A percentile compares a stretch with the other conserved stretches of the same genome.
Evolutionary conservation across 2,329 filamentous ascomycete species (phyloP).

Genomic region (Huntiella decipiens): DNA sequence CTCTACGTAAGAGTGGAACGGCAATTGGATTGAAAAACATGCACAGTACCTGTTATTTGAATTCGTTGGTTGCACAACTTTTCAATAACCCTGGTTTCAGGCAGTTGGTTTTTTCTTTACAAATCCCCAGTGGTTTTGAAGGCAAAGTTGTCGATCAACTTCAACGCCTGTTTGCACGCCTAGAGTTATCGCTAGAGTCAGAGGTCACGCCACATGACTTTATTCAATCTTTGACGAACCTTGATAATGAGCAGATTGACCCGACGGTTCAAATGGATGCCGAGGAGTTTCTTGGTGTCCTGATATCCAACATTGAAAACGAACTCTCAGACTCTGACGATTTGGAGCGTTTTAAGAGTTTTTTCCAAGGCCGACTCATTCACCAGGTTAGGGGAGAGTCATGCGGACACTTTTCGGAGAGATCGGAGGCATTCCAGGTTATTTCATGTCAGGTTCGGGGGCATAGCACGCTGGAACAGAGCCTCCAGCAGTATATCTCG

Average conservation of each 20-base stretch:
- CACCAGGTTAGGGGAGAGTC: slow-evolving; percentile 93
- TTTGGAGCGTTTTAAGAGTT: slow-evolving; percentile 56
- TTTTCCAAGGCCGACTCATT: slow-evolving; percentile 81
- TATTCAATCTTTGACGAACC: slow-evolving; percentile 59
- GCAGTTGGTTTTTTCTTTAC: slow-evolving; percentile 55
- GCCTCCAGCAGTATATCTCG: slow-evolving; percentile 83
- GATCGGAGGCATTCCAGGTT: slow-evolving; percentile 76
- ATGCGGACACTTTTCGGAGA: slow-evolving; percentile 82
- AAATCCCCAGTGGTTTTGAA: slow-evolving; percentile 33
- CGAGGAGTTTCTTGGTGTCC: slow-evolving; percentile 87
- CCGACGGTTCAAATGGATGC: slow-evolving; percentile 91
- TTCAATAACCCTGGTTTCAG: slow-evolving; percentile 91
- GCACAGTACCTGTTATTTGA: slow-evolving; percentile 93
- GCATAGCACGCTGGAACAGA: slow-evolving; percentile 66
- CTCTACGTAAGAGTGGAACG: too few species aligned
- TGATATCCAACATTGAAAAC: slow-evolving; percentile 80
- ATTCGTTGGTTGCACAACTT: slow-evolving; percentile 81
- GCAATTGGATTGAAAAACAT: slow-evolving; percentile 65
- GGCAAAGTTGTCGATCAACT: slow-evolving; percentile 59
- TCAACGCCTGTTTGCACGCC: slow-evolving; percentile 60
- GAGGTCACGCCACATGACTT: slow-evolving; percentile 55
- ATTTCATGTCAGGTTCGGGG: slow-evolving; percentile 95
- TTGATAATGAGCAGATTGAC: slow-evolving; percentile 68
- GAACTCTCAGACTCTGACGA: slow-evolving; percentile 51
- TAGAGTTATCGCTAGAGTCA: slow-evolving; percentile 66